These are phyloP conservation scores for Ilyonectria robusta DNA, from an alignment of 2,329 filamentous ascomycete genomes.

Conservation along the genomic window DNA sequence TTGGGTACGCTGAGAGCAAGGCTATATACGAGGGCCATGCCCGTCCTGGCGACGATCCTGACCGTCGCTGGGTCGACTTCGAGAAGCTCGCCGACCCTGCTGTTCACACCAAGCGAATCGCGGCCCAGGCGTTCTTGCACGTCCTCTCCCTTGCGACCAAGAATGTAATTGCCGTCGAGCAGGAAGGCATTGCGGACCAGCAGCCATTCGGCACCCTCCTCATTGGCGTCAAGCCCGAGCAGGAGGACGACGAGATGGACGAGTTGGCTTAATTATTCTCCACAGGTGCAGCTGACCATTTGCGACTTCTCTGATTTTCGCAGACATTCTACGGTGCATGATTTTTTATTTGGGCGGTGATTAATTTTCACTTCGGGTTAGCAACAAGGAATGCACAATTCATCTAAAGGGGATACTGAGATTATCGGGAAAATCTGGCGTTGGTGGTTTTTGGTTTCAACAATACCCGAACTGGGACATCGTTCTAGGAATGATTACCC, in stretches of 20 bases:
- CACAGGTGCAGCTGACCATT: not conserved
- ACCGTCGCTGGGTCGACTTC: slow-evolving; percentile 72
- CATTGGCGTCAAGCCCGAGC: slow-evolving; percentile 55
- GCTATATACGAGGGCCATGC: slow-evolving; percentile 52
- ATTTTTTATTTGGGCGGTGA: slow-evolving; percentile 9
- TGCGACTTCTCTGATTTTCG: slow-evolving; percentile 20
- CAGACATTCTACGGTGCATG: slow-evolving; percentile 11
- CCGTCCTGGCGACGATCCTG: slow-evolving; percentile 50
- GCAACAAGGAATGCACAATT: slow-evolving; percentile 1
- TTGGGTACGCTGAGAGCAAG: slow-evolving; percentile 58
- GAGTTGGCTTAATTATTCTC: slow-evolving; percentile 35
- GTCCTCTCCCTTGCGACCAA: slow-evolving; percentile 79
- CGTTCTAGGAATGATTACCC: slow-evolving; percentile 2
- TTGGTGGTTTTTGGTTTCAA: slow-evolving; percentile 19
- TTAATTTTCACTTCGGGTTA: not conserved
- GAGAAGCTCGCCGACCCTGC: slow-evolving; percentile 75
- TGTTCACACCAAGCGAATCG: slow-evolving; percentile 70
- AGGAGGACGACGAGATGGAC: slow-evolving; percentile 38
- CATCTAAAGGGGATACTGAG: not conserved
- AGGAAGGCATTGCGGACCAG: slow-evolving; percentile 60
- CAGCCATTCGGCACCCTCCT: slow-evolving; percentile 63
- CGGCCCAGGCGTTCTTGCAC: slow-evolving; percentile 83
- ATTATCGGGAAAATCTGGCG: slow-evolving; percentile 27
- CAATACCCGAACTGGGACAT: slow-evolving; percentile 15
- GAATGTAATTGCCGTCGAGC: slow-evolving; percentile 72